Base-by-base conservation (phyloP, 805 yeast species). In the Spathaspora girioi region DNA sequence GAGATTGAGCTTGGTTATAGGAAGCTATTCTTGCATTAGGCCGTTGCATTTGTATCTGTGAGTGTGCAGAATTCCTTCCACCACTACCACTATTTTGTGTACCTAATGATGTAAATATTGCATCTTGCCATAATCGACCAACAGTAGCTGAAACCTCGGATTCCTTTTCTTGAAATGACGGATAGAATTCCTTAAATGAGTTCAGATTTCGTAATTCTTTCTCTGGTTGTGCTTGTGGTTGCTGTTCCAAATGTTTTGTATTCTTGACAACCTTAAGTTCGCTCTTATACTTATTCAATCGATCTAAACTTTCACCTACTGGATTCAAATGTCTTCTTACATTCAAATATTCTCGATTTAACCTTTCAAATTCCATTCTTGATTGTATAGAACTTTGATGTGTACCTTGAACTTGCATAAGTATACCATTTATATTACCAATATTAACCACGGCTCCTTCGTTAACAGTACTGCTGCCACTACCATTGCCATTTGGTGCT, bases 281-380 rank as follows among this genome's bases (percentile, higher is more conserved):
- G 38, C 60, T 56, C 46, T 57, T 43, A 49, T 57, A 48, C 41
- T 59, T 59, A 44, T 73, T 74, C 4, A 80, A 59, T 54, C 94
- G 70, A 43, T 77, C 73, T 29, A 89, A 65, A 2, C 89, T 79
- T 46, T 82, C 87, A 5, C 80, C 78, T 2, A 87, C 69, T 1
- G 97, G 96, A 56, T 89, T 89, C 40, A 72, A 70, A 65, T 84
- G 81, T 53, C 94, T 74, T 60, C 91, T 70, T 0, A 87, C 84
- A 56, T 80, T 86, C 43, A 83, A 70, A 56, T 83, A 87, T 60
- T 89, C 96, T 54, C 92, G 75, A 12, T 91, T 81, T 31, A 87
- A 77, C 54, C 89, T 76, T 64, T 89, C 96, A 61, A 83, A 87
- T 61, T 87, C 94, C n/a, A 89, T 78, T 56, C 89, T 77, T 7